These are phyloP conservation scores for Alternaria sp. DNA, from an alignment of 2,329 filamentous ascomycete species.

Conservation along the genomic window DNA sequence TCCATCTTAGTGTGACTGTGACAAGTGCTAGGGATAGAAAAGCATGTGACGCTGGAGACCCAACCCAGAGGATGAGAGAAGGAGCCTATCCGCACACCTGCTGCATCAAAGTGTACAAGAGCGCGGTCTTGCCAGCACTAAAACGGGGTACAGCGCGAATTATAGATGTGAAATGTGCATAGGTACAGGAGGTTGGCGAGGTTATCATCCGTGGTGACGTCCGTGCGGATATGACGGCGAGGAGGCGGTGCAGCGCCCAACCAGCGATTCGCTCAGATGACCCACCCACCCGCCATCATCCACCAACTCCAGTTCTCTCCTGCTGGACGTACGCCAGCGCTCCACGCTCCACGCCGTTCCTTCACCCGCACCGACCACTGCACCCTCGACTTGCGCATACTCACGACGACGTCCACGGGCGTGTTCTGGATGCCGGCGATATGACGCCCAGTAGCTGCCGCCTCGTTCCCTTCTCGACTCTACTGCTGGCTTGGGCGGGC, in stretches of 20 bases:
- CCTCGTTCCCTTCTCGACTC: constrained; percentile 8
- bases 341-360: neutral
- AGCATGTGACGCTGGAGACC: no score
- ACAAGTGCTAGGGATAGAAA: neutral
- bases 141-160: neutral
- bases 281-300: constrained; percentile 2
- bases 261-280: neutral
- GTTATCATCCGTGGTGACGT: neutral
- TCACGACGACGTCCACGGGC: neutral
- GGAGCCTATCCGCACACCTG: neutral
- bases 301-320: constrained; percentile 1
- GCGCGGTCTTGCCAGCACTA: neutral
- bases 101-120: neutral
- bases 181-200: neutral
- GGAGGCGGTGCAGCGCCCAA: constrained; percentile 3
- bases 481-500: constrained; percentile 13
- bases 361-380: neutral
- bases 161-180: neutral
- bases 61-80: neutral
- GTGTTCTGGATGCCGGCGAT: constrained; percentile 13
- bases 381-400: neutral
- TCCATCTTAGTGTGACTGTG: neutral
- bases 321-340: neutral
- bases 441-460: constrained; percentile 19
- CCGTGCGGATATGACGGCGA: constrained; percentile 1